A percentile compares a stretch with the other conserved stretches of the same genome.
Evolutionary conservation across 2,329 filamentous ascomycete species (phyloP).

Genomic region (Bipolaris oryzae): DNA sequence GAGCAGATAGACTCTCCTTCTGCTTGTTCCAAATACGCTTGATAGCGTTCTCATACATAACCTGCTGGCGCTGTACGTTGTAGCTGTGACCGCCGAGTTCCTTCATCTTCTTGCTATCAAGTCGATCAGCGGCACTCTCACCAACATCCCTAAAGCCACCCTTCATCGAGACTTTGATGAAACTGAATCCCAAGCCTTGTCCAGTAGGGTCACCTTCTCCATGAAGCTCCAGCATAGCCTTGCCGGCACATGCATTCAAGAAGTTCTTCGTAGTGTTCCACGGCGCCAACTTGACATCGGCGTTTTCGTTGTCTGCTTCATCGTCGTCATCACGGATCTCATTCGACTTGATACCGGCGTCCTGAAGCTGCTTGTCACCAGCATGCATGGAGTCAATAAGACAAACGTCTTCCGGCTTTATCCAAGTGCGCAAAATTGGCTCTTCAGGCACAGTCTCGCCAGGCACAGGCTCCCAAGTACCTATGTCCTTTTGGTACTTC

Average conservation of each 20-base stretch:
- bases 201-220: slow-evolving; percentile 95
- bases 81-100: slow-evolving; percentile 88
- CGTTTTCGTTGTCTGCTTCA: slow-evolving; percentile 70
- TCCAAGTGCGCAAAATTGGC: slow-evolving; percentile 79
- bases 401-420: slow-evolving; percentile 94
- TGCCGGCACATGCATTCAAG: slow-evolving; percentile 87
- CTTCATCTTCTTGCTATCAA: slow-evolving; percentile 75
- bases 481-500: slow-evolving; percentile 83
- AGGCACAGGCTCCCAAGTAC: slow-evolving; percentile 76
- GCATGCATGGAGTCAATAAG: slow-evolving; percentile 96
- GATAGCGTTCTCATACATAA: slow-evolving; percentile 89
- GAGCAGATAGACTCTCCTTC: slow-evolving; percentile 75
- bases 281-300: slow-evolving; percentile 88
- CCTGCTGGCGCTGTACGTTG: slow-evolving; percentile 94
- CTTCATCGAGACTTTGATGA: slow-evolving; percentile 98
- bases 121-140: slow-evolving; percentile 84
- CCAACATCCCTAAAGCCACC: slow-evolving; percentile 92
- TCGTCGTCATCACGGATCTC: slow-evolving; percentile 69
- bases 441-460: slow-evolving; percentile 81
- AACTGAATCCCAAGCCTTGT: slow-evolving; percentile 91
- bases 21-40: slow-evolving; percentile 91
- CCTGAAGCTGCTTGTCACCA: slow-evolving; percentile 85
- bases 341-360: slow-evolving; percentile 80
- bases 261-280: slow-evolving; percentile 99
- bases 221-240: slow-evolving; percentile 95